Conservation (phyloP, 257 asterid species). For the Solanum clarkiae region DNA sequence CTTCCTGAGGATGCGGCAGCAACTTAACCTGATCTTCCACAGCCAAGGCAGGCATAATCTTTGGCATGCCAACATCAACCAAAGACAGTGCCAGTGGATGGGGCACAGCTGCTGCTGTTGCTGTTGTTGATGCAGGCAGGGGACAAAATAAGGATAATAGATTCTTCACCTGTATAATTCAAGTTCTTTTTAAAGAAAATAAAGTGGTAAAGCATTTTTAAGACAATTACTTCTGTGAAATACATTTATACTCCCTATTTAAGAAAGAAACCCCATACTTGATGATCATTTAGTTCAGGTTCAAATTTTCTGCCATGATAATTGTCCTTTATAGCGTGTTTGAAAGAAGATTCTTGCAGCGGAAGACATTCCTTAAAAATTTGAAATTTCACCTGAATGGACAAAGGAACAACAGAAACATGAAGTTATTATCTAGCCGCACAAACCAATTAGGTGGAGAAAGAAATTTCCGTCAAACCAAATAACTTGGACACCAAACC, state of each 20-base stretch:
- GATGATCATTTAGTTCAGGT: constrained; percentile 51
- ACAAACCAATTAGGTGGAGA: background rate
- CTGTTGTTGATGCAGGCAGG: constrained; percentile 15
- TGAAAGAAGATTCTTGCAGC: constrained; percentile 45
- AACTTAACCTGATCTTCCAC: constrained; percentile 10
- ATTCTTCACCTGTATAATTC: constrained; percentile 31
- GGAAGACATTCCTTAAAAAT: constrained; percentile 69
- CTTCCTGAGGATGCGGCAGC: background rate
- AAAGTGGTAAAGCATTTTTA: background rate
- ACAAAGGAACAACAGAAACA: constrained; percentile 8
- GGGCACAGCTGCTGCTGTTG: constrained; percentile 8
- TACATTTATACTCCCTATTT: background rate
- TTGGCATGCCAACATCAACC: background rate
- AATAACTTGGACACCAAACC: background rate
- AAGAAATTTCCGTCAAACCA: background rate
- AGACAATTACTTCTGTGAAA: background rate
- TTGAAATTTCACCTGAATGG: constrained; percentile 57
- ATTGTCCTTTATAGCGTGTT: constrained; percentile 40
- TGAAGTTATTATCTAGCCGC: background rate
- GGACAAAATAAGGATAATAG: constrained; percentile 46
- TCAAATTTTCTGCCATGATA: constrained; percentile 49
- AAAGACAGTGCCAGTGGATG: constrained; percentile 8
- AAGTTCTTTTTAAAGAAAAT: background rate
- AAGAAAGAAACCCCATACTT: constrained; percentile 29
- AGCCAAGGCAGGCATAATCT: constrained; percentile 13